phyloP scores from a whole-genome alignment of 1,284 basidiomycete species.

The Cutaneotrichosporon sp. region DNA sequence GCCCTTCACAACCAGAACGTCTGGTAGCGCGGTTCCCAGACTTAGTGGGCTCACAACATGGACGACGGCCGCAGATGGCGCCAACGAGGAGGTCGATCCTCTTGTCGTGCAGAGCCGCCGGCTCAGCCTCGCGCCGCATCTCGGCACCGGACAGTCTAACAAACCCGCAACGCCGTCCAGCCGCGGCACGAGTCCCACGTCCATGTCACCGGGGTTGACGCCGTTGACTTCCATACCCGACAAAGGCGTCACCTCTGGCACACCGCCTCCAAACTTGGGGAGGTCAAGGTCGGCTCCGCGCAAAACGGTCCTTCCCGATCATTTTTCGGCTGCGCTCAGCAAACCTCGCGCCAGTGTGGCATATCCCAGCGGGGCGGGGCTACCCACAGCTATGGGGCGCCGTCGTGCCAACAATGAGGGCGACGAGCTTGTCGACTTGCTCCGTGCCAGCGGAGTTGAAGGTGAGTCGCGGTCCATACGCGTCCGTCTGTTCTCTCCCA shows the following conservation, averaged over 20 bases:
- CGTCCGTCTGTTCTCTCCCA: background rate
- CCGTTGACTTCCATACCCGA: background rate
- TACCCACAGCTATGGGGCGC: constrained; percentile 10
- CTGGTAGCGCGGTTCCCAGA: background rate
- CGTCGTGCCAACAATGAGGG: constrained; percentile 41
- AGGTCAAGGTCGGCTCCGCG: background rate
- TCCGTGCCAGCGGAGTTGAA: constrained; percentile 41
- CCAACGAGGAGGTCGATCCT: constrained; percentile 3
- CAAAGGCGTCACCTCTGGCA: too few relatives aligned
- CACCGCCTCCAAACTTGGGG: too few relatives aligned
- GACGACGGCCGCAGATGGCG: background rate
- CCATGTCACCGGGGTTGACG: background rate
- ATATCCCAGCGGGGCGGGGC: constrained; percentile 17
- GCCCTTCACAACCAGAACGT: background rate
- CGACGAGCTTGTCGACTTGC: constrained; percentile 41
- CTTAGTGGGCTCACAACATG: background rate
- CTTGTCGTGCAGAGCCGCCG: constrained; percentile 25
- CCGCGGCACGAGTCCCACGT: background rate
- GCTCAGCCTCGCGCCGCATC: constrained; percentile 35
- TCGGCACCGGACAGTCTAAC: constrained; percentile 27
- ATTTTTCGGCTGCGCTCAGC: background rate
- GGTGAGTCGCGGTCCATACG: constrained; percentile 31
- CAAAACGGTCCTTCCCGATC: background rate
- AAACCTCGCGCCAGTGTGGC: constrained; percentile 31
- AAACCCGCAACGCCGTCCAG: background rate